Percentiles rank a stretch among this genome's conserved stretches.
Conservation (phyloP, 805 yeast species). For the Candida vartiovaarae region DNA sequence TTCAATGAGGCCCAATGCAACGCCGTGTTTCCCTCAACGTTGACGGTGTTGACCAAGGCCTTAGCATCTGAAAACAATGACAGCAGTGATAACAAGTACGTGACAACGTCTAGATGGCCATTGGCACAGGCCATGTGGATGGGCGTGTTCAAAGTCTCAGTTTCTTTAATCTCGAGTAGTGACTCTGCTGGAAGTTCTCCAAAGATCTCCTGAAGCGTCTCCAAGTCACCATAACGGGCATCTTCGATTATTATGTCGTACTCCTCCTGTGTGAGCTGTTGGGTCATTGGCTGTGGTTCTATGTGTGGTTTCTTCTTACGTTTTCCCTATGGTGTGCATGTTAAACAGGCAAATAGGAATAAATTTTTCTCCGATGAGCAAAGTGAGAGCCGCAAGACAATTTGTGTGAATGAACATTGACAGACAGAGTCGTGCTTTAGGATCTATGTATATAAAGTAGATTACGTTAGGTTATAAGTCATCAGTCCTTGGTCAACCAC, state of each 20-base stretch:
- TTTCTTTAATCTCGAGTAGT: constrained; percentile 48
- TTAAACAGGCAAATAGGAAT: background rate
- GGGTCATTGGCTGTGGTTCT: constrained; percentile 11
- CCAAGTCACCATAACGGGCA: constrained; percentile 85
- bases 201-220: constrained; percentile 62
- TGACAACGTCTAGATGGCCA: constrained; percentile 70
- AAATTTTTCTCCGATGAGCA: background rate
- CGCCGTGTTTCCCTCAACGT: constrained; percentile 87
- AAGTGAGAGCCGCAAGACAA: background rate
- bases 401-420: background rate
- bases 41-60: constrained; percentile 42
- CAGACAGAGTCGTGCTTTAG: background rate
- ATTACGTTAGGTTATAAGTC: background rate
- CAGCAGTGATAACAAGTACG: constrained; percentile 47
- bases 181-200: constrained; percentile 41
- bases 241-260: constrained; percentile 76
- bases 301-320: background rate
- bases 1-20: constrained; percentile 94
- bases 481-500: constrained; percentile 7
- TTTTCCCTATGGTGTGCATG: background rate
- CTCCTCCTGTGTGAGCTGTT: constrained; percentile 55
- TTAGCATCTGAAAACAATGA: constrained; percentile 38
- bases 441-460: background rate
- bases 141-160: constrained; percentile 61
- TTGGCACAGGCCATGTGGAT: constrained; percentile 95